These are phyloP conservation scores for Moesziomyces parantarcticus DNA, from an alignment of 1,284 basidiomycete genomes.

Conservation along the genomic window DNA sequence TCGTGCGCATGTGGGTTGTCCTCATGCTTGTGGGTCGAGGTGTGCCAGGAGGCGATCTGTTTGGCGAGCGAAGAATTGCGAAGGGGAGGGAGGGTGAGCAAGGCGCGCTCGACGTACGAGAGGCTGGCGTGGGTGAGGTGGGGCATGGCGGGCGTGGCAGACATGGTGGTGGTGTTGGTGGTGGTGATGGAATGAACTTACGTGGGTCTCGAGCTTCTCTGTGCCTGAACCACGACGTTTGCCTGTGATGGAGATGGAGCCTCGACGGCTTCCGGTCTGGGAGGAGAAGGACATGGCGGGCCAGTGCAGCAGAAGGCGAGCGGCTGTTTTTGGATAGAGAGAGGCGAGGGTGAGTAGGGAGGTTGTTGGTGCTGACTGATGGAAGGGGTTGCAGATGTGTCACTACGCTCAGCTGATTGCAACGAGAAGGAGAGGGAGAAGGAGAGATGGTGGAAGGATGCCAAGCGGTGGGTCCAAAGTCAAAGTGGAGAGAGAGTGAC, in stretches of 20 bases:
- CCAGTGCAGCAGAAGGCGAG: constrained; percentile 2
- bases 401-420: too few relatives aligned
- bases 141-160: constrained; percentile 10
- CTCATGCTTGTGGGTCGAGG: constrained; percentile 55
- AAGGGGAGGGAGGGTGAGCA: constrained; percentile 18
- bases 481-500: neutral
- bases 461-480: too few relatives aligned
- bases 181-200: constrained; percentile 24
- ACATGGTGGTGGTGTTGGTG: neutral
- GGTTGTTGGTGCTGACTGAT: neutral
- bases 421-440: too few relatives aligned
- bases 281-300: constrained; percentile 47
- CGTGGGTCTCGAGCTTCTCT: constrained; percentile 57
- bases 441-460: neutral
- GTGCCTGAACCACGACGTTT: constrained; percentile 58
- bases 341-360: neutral
- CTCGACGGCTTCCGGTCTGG: constrained; percentile 36
- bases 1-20: constrained; percentile 49
- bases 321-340: neutral
- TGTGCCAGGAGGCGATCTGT: constrained; percentile 64
- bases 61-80: constrained; percentile 10
- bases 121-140: constrained; percentile 20
- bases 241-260: constrained; percentile 43
- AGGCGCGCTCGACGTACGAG: constrained; percentile 18
- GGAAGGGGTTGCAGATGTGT: too few relatives aligned